phyloP scores from a whole-genome alignment of 192 early-diverging fungal species.

The Rhizophagus clarus region DNA sequence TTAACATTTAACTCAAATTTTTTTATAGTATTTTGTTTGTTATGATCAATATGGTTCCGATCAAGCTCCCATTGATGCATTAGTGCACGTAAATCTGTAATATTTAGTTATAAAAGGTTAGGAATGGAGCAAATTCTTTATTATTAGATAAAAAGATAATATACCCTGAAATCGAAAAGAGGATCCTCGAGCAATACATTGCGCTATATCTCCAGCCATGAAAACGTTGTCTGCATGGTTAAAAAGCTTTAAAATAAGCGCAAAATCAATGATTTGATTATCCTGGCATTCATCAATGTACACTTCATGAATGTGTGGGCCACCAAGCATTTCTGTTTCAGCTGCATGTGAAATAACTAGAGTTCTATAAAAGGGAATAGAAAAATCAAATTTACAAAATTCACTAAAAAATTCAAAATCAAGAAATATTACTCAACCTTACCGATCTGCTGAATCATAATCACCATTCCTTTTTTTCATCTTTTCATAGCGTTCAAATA shows the following conservation, averaged over 20 bases:
- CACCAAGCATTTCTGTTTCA: background rate
- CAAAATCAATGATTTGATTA: conserved; percentile 2
- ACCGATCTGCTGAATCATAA: conserved; percentile 24
- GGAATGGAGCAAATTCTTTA: background rate
- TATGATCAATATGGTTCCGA: background rate
- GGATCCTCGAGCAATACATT: conserved; percentile 18
- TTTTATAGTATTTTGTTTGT: background rate
- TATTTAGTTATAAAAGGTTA: background rate
- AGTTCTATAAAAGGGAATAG: conserved; percentile 2
- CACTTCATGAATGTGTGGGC: conserved; percentile 24
- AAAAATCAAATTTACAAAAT: too few relatives aligned
- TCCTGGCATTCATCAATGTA: conserved; percentile 32
- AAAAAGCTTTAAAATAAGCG: conserved; percentile 24
- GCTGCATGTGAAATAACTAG: conserved; percentile 15
- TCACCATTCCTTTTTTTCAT: conserved; percentile 16
- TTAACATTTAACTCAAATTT: conserved; percentile 15
- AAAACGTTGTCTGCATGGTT: conserved; percentile 1
- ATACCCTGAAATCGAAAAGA: conserved; percentile 28
- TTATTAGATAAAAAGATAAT: background rate
- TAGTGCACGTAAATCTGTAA: conserved; percentile 5
- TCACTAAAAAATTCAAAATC: background rate
- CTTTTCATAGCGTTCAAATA: conserved; percentile 25
- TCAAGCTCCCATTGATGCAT: conserved; percentile 21
- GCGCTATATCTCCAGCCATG: conserved; percentile 20
- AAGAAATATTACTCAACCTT: background rate